These are phyloP conservation scores for Malassezia furfur DNA, from an alignment of 1,284 basidiomycete genomes.

Conservation along the genomic window DNA sequence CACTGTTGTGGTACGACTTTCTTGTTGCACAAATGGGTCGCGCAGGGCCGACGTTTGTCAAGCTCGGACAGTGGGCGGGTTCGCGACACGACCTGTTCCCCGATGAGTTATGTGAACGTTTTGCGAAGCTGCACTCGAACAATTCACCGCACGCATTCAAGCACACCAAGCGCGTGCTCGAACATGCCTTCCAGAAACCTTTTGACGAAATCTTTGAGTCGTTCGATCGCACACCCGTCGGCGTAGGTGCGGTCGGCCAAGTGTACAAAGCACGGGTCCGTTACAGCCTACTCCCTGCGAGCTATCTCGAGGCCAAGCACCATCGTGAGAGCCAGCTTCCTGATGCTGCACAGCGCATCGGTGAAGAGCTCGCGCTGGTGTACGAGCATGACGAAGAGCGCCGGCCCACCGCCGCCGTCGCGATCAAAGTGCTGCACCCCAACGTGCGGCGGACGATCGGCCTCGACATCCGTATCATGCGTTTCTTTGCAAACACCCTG, in stretches of 20 bases:
- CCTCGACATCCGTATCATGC: conserved; percentile 87
- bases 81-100: conserved; percentile 91
- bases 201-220: conserved; percentile 87
- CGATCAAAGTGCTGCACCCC: conserved; percentile 92
- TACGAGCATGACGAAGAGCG: conserved; percentile 30
- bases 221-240: conserved; percentile 78
- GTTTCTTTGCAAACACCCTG: conserved; percentile 73
- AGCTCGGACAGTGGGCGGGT: conserved; percentile 98
- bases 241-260: conserved; percentile 95
- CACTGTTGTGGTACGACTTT: conserved; percentile 80
- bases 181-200: conserved; percentile 61
- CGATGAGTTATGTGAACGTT: conserved; percentile 70
- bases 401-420: conserved; percentile 56
- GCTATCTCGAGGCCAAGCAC: conserved; percentile 43
- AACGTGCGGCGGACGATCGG: conserved; percentile 62
- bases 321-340: conserved; percentile 20
- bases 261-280: conserved; percentile 79
- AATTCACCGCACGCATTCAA: conserved; percentile 71
- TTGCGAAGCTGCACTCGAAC: conserved; percentile 80
- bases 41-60: conserved; percentile 94
- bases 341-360: conserved; percentile 17
- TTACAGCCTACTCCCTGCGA: conserved; percentile 62
- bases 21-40: conserved; percentile 82
- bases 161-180: conserved; percentile 75
- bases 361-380: conserved; percentile 25